Evolutionary conservation across 352 stramenopile genomes (phyloP), one percentile per base, ranked within the genome.

Genomic region (Phytophthora agathidicida): DNA sequence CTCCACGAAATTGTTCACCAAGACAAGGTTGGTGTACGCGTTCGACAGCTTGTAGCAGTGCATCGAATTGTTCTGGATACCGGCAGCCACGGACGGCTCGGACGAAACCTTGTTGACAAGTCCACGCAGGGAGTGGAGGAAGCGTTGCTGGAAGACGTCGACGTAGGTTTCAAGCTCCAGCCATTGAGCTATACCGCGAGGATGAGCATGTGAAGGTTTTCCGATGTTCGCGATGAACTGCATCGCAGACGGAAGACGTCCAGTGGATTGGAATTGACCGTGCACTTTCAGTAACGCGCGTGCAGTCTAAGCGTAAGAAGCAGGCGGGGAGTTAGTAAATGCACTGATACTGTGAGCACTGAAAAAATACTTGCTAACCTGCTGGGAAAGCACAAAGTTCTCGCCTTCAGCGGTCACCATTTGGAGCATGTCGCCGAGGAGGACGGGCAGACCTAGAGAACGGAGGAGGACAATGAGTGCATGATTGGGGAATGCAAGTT

Each of bases 391-490:
- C 63, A 99, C 97, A 52, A 97, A 93, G 75, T 98, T 98, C 61
- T 99, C 96, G 35, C 96, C 96, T 69, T 98, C 96, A n/a, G 97
- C 95, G 1, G 96, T 99, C 42, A 96, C 96, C 35, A 88, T 96
- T 63, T 98, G 93, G n/a, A 98, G 77, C 38, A 98, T 96, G 41
- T 96, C 94, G 5, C 86, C 89, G 7, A 96, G 77, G 27, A 98
- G 67, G 52, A 94, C 69, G 9, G 55, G 44, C 5, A 74, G 28
- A 11, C 68, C 66, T 75, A 26, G n/a, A 43, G 5, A 30, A 43
- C 4, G 5, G 23, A 14, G 14, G 8, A 11, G 32, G 19, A 2
- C 28, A 10, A 11, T 41, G 9, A 32, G 14, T 28, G 27, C 20
- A 8, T 33, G 30, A 16, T 33, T 4, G n/a, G 13, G 23, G 27